A percentile compares a stretch with the other conserved stretches of the same genome.
phyloP scores from a whole-genome alignment of 306 rosid genomes.

The Lathyrus oleraceus region DNA sequence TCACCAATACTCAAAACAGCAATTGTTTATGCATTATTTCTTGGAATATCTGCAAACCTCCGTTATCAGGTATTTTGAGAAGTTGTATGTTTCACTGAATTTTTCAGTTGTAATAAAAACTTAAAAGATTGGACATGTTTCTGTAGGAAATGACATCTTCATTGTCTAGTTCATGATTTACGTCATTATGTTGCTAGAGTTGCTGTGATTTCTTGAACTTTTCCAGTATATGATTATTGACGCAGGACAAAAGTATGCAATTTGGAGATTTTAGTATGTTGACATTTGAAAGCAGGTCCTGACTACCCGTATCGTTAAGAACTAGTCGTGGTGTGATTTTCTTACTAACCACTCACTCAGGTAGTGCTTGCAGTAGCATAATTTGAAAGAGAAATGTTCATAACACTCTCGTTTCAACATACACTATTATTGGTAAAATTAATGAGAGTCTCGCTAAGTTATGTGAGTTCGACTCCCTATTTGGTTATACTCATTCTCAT shows the following conservation, averaged over 20 bases:
- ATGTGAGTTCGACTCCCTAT: neutral
- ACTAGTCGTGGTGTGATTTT: constrained; percentile 4
- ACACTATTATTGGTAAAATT: neutral
- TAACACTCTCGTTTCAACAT: neutral
- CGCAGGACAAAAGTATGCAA: neutral
- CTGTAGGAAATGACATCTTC: constrained; percentile 25
- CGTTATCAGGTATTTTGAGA: constrained; percentile 81
- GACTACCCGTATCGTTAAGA: constrained; percentile 9
- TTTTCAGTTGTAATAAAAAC: constrained; percentile 14
- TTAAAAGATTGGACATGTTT: constrained; percentile 27
- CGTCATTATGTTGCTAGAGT: neutral
- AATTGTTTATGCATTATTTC: constrained; percentile 61
- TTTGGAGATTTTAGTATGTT: constrained; percentile 15
- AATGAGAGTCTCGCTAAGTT: neutral
- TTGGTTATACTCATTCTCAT: neutral
- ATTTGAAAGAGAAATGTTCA: constrained; percentile 7
- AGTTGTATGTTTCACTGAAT: constrained; percentile 21
- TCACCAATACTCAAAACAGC: constrained; percentile 91
- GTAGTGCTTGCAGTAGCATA: constrained; percentile 7
- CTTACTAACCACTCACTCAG: neutral
- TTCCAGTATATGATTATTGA: constrained; percentile 17
- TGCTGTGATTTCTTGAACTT: constrained; percentile 16
- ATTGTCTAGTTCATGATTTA: constrained; percentile 11
- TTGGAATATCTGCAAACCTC: constrained; percentile 84
- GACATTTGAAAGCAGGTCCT: constrained; percentile 18